Percentiles rank a stretch among this genome's conserved stretches.
phyloP scores from a whole-genome alignment of 2,329 filamentous ascomycete genomes.

The Ustulina deusta region DNA sequence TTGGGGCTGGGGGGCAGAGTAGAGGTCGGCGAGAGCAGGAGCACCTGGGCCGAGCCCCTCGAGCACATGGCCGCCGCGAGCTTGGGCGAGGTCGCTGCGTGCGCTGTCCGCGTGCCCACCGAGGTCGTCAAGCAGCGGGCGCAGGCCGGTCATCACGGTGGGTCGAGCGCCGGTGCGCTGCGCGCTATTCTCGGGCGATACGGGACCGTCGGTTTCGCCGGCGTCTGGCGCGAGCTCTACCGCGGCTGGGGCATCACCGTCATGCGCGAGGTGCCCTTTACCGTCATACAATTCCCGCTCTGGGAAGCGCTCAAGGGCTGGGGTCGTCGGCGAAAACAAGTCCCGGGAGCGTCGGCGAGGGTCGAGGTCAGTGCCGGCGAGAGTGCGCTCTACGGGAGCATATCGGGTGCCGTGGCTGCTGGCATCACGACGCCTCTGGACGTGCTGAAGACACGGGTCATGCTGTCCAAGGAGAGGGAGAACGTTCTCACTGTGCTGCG shows the following conservation, averaged over 20 bases:
- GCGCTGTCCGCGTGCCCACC: conserved; percentile 90
- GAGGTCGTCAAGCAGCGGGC: conserved; percentile 98
- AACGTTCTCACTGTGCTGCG: conserved; percentile 71
- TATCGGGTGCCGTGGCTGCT: conserved; percentile 87
- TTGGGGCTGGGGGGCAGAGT: conserved; percentile 29
- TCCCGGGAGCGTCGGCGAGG: conserved; percentile 32
- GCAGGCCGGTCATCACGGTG: conserved; percentile 85
- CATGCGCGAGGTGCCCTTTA: conserved; percentile 96
- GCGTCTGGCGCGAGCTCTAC: conserved; percentile 87
- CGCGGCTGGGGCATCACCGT: conserved; percentile 93
- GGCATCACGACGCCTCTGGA: conserved; percentile 92
- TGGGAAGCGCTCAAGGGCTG: conserved; percentile 93
- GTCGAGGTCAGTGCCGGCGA: conserved; percentile 75
- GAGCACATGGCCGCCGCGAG: conserved; percentile 88
- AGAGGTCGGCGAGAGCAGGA: conserved; percentile 45
- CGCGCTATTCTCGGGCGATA: conserved; percentile 73
- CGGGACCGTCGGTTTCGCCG: conserved; percentile 57
- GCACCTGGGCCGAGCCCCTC: conserved; percentile 50
- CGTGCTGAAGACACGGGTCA: conserved; percentile 96
- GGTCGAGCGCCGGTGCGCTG: conserved; percentile 74
- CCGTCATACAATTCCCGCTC: conserved; percentile 94
- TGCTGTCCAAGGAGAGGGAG: conserved; percentile 81
- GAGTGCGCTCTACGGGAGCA: conserved; percentile 85
- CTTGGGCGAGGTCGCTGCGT: conserved; percentile 90
- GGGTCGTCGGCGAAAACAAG: conserved; percentile 61